phyloP scores from a whole-genome alignment of 2,329 filamentous ascomycete genomes.

The Colletotrichum tofieldiae region DNA sequence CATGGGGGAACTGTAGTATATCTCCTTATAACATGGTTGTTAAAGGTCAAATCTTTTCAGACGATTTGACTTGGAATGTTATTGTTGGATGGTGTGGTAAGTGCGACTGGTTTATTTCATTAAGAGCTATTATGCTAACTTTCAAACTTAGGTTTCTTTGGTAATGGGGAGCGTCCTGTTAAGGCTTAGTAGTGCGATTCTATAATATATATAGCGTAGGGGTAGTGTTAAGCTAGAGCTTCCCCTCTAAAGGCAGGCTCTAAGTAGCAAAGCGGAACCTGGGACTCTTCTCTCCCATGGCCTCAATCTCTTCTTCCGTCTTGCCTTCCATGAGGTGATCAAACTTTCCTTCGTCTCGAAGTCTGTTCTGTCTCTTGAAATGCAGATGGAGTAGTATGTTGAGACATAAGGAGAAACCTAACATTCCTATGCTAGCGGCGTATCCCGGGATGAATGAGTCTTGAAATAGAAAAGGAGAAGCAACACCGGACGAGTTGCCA shows the following conservation, averaged over 20 bases:
- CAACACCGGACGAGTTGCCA: conserved; percentile 67
- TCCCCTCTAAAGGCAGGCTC: background rate
- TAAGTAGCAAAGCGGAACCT: conserved; percentile 49
- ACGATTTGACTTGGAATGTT: too few relatives aligned
- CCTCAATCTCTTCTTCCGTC: conserved; percentile 58
- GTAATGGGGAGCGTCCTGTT: too few relatives aligned
- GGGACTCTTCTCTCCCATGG: conserved; percentile 59
- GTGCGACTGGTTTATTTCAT: too few relatives aligned
- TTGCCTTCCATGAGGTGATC: conserved; percentile 59
- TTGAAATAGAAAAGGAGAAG: conserved; percentile 71
- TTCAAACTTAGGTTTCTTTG: too few relatives aligned
- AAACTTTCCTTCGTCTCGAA: conserved; percentile 54
- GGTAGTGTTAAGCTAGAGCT: too few relatives aligned
- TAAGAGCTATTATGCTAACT: too few relatives aligned
- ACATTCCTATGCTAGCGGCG: conserved; percentile 65
- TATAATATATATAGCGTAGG: too few relatives aligned
- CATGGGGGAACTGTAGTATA: too few relatives aligned
- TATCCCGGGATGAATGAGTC: conserved; percentile 65
- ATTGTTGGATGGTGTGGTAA: too few relatives aligned
- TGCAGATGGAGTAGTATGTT: conserved; percentile 49
- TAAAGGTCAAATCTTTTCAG: too few relatives aligned
- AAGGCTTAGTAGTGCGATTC: too few relatives aligned
- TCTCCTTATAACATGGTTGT: too few relatives aligned
- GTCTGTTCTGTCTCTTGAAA: conserved; percentile 54
- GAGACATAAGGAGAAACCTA: conserved; percentile 52